phyloP scores from a whole-genome alignment of 345 rosid species.

The Gossypium sturtianum region DNA sequence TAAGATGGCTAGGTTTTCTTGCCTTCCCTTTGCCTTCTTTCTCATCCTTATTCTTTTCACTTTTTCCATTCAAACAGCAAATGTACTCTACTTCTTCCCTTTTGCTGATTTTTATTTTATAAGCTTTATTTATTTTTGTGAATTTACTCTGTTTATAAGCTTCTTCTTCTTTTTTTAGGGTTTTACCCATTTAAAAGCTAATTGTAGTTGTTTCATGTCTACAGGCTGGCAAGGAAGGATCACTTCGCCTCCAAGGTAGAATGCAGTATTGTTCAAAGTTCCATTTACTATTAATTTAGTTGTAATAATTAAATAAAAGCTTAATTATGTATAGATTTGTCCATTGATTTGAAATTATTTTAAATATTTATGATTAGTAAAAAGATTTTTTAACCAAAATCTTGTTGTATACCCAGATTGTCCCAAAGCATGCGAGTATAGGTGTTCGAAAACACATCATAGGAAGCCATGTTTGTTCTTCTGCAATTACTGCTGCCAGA shows the following conservation, averaged over 20 bases:
- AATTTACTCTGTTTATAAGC: no score
- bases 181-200: not conserved
- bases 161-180: no score
- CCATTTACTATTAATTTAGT: not conserved
- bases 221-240: conserved; percentile 21
- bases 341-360: no score
- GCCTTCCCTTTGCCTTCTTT: not conserved
- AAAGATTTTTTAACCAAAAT: not conserved
- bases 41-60: not conserved
- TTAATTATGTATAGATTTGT: no score
- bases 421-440: conserved; percentile 15
- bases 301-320: not conserved
- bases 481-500: conserved; percentile 35
- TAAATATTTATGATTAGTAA: no score
- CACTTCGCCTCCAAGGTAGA: not conserved
- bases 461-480: conserved; percentile 31
- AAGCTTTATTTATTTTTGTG: not conserved
- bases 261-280: not conserved
- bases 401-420: not conserved
- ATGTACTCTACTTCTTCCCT: not conserved
- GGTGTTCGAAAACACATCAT: conserved; percentile 31
- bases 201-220: not conserved
- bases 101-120: not conserved
- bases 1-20: not conserved
- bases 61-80: not conserved